Evolutionary conservation across 164 flowering plant genomes (phyloP).

Genomic region (Stephania japonica): DNA sequence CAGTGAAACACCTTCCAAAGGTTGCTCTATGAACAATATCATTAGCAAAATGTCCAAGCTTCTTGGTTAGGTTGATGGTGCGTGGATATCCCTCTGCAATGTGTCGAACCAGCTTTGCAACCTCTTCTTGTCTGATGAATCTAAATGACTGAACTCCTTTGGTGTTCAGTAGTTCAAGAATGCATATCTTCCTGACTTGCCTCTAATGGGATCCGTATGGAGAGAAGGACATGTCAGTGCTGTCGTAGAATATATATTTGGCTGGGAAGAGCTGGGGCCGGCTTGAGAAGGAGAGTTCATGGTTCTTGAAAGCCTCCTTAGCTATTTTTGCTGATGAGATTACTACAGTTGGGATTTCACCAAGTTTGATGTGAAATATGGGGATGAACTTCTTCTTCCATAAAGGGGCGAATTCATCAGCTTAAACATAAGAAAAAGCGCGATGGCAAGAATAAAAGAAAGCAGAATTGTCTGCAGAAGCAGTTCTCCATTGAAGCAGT

Average conservation of each 20-base stretch:
- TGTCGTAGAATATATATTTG: slow-evolving; percentile 32
- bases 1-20: slow-evolving; percentile 38
- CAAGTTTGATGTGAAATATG: slow-evolving; percentile 41
- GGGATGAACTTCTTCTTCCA: slow-evolving; percentile 51
- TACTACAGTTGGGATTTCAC: slow-evolving; percentile 43
- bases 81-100: slow-evolving; percentile 22
- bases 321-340: slow-evolving; percentile 55
- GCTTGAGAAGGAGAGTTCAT: slow-evolving; percentile 45
- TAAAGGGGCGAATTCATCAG: too few relatives aligned
- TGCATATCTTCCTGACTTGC: slow-evolving; percentile 36
- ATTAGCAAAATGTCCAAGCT: slow-evolving; percentile 34
- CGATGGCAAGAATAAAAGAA: too few relatives aligned
- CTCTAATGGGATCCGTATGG: slow-evolving; percentile 64
- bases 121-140: slow-evolving; percentile 48
- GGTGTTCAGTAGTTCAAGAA: slow-evolving; percentile 39
- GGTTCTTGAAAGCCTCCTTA: slow-evolving; percentile 42
- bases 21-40: slow-evolving; percentile 40
- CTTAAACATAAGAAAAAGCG: not conserved
- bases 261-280: slow-evolving; percentile 37
- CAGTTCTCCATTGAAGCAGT: too few relatives aligned
- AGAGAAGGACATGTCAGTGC: slow-evolving; percentile 39
- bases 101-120: slow-evolving; percentile 25
- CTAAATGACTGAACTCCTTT: slow-evolving; percentile 41
- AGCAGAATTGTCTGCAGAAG: too few relatives aligned
- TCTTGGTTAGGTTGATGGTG: slow-evolving; percentile 25